Percentiles rank a stretch among this genome's conserved stretches.
Evolutionary conservation across 2,329 filamentous ascomycete species (phyloP).

Genomic region (Colletotrichum tropicale): DNA sequence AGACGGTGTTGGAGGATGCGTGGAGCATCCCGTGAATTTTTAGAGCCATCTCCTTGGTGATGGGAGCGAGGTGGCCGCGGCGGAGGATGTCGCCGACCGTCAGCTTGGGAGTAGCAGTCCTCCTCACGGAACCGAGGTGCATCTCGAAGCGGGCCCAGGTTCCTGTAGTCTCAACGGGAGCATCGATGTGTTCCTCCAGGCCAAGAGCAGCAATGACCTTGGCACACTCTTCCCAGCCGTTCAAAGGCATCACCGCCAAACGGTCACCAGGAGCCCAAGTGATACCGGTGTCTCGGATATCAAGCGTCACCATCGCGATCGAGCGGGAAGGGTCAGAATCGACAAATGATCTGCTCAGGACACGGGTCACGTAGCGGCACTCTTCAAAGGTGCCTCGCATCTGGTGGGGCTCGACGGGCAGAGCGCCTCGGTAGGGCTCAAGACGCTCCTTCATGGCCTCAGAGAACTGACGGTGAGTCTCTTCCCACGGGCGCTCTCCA

Average conservation of each 20-base stretch:
- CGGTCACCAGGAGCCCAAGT: slow-evolving; percentile 58
- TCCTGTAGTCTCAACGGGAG: slow-evolving; percentile 37
- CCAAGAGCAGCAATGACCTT: slow-evolving; percentile 58
- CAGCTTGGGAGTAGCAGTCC: slow-evolving; percentile 29
- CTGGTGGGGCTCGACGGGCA: slow-evolving; percentile 53
- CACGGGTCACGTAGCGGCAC: slow-evolving; percentile 51
- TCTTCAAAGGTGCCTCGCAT: slow-evolving; percentile 61
- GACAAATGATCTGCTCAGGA: slow-evolving; percentile 48
- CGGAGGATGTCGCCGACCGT: slow-evolving; percentile 55
- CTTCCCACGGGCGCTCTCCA: slow-evolving; percentile 50
- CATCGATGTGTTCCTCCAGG: slow-evolving; percentile 49
- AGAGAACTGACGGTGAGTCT: slow-evolving; percentile 54
- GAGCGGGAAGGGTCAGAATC: slow-evolving; percentile 50
- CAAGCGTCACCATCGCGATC: slow-evolving; percentile 53
- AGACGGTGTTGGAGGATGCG: slow-evolving; percentile 53
- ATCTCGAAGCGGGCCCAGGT: slow-evolving; percentile 52
- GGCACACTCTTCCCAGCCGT: slow-evolving; percentile 57
- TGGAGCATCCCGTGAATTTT: slow-evolving; percentile 51
- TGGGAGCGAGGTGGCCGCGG: slow-evolving; percentile 54
- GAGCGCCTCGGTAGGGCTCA: slow-evolving; percentile 50
- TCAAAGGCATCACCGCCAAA: slow-evolving; percentile 59
- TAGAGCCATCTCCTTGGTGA: slow-evolving; percentile 55
- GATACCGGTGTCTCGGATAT: slow-evolving; percentile 56
- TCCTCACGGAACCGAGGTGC: slow-evolving; percentile 46
- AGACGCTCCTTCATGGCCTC: slow-evolving; percentile 59